Percentiles rank a stretch among this genome's conserved stretches.
Evolutionary conservation across 192 early-diverging fungal species (phyloP).

Genomic region (Gorgonomyces haynaldii): DNA sequence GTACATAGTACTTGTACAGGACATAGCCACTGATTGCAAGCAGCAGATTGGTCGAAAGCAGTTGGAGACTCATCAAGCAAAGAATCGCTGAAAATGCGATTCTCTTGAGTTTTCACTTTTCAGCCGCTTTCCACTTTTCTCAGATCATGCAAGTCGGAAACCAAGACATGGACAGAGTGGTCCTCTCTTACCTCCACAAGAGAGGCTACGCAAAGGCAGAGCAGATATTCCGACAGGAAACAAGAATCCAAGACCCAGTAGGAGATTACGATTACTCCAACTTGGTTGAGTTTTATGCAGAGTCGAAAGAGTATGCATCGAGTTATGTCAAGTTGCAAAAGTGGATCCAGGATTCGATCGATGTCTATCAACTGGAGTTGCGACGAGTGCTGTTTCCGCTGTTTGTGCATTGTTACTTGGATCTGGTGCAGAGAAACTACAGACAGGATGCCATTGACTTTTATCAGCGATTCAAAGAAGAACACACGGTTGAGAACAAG

Average conservation of each 20-base stretch:
- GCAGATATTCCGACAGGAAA: slow-evolving; percentile 14
- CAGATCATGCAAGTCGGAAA: too few species aligned
- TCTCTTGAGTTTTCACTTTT: too few species aligned
- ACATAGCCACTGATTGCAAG: too few species aligned
- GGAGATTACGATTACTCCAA: slow-evolving; percentile 44
- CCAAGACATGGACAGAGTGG: slow-evolving; percentile 10
- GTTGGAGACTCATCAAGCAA: too few species aligned
- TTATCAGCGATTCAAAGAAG: slow-evolving; percentile 58
- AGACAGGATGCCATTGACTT: slow-evolving; percentile 53
- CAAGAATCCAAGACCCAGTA: slow-evolving; percentile 28
- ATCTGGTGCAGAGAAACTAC: slow-evolving; percentile 59
- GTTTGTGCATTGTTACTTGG: slow-evolving; percentile 85
- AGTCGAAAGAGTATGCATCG: slow-evolving; percentile 69
- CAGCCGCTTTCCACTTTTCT: too few species aligned
- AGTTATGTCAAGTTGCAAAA: slow-evolving; percentile 66
- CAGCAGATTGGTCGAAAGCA: too few species aligned
- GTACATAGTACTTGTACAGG: slow-evolving; percentile 1
- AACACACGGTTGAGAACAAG: slow-evolving; percentile 67
- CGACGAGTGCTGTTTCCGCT: slow-evolving; percentile 74
- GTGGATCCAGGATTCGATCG: slow-evolving; percentile 91
- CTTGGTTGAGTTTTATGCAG: slow-evolving; percentile 55
- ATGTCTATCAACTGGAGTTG: slow-evolving; percentile 88
- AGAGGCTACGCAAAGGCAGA: slow-evolving; percentile 5
- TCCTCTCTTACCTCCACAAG: slow-evolving; percentile 15
- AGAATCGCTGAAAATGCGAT: too few species aligned